Base-by-base conservation (phyloP, 1,284 basidiomycete genomes). In the Sphaerobolus stellatus region DNA sequence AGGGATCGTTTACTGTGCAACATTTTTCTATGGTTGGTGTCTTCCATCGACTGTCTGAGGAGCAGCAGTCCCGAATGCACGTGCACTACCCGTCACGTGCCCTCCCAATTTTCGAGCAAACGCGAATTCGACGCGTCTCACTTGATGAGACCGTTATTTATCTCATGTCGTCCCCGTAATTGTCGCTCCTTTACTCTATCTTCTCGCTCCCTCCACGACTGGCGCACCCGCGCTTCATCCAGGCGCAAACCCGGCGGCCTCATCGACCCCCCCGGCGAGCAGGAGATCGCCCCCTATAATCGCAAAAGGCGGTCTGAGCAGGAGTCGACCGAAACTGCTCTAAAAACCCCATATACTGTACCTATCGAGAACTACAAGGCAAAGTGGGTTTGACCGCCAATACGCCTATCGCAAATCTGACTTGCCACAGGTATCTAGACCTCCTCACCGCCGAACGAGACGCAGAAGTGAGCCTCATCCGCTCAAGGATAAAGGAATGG, bases 401-500 rank as follows among this genome's bases (percentile, higher is more conserved):
- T 7, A 22, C 6, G 30, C 16, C 24, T 24, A 4, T 5, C n/a
- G 24, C 41, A 40, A 41, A 8, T 50, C 22, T 36, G 11, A 34
- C 22, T 9, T 8, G 5, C 33, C 50, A 3, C 51, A 91, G 89
- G 48, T 92, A 90, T 65, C 36, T 80, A 16, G 77, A 80, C 1
- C 72, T 92, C 4, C 66, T 92, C 2, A 68, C 75, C 16, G 76
- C 79, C 3, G 90, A 92, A 68, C 82, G 85, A 65, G 73, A 72
- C 1, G 82, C 88, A 61, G 82, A 81, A 36, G 82, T 86, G 59
- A 73, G 74, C 1, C 73, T 79, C 1, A 63, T 88, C 29, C 75
- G 76, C 27, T 75, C 84, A 56, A 80, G 91, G 31, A 73, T 93
- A 14, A 72, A 79, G 1, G 80, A 76, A 22, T 92, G 88, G 88